These are phyloP conservation scores for Funneliformis caledonium DNA, from an alignment of 371 early-diverging fungal genomes.

Conservation along the genomic window DNA sequence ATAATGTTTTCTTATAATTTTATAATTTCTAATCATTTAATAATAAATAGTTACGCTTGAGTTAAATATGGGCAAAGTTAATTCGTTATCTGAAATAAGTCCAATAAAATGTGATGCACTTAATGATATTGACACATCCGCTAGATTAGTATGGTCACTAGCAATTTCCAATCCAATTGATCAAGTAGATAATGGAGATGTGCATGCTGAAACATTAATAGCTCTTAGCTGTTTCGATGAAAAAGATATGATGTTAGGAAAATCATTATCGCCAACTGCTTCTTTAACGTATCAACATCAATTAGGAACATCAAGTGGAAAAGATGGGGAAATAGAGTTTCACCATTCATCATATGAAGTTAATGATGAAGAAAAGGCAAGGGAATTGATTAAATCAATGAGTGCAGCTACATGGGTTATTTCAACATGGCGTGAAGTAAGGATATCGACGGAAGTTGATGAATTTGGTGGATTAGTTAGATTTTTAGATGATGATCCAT, in stretches of 20 bases:
- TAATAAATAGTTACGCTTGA: not conserved
- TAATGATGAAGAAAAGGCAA: not conserved
- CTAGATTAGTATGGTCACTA: not conserved
- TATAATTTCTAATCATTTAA: not conserved
- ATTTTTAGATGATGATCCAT: constrained; percentile 1
- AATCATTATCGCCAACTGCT: not conserved
- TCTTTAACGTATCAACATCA: not conserved
- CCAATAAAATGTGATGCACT: not conserved
- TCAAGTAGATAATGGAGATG: not conserved
- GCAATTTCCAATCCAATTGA: constrained; percentile 13
- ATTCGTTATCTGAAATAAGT: not conserved
- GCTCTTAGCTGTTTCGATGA: constrained; percentile 8
- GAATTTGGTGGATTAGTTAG: constrained; percentile 4
- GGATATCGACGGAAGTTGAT: constrained; percentile 7
- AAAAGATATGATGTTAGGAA: not conserved
- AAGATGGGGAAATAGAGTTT: not conserved
- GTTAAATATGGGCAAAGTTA: not conserved
- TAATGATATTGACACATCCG: not conserved
- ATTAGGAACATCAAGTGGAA: not conserved
- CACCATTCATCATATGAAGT: not conserved
- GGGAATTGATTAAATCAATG: not conserved
- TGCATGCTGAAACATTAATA: not conserved
- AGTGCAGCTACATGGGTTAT: not conserved
- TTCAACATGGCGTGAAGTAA: not conserved
- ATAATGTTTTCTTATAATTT: not conserved